phyloP scores from a whole-genome alignment of 768 basidiomycete species.

The Hemileccinum impolitum region DNA sequence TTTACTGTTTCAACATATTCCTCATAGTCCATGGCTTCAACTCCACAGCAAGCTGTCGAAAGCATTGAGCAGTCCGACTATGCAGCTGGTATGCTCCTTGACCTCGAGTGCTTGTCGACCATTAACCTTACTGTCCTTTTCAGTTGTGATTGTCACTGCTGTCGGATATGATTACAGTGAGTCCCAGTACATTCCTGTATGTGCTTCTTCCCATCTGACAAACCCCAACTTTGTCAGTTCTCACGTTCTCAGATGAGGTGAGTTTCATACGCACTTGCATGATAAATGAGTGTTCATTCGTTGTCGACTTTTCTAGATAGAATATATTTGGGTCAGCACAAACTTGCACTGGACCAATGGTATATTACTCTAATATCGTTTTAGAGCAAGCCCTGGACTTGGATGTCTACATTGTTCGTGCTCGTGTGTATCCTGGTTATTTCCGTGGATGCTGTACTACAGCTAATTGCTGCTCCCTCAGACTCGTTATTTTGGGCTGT shows the following conservation, averaged over 20 bases:
- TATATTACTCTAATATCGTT: neutral
- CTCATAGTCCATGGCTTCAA: no score
- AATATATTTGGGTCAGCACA: conserved; percentile 15
- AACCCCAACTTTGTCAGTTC: neutral
- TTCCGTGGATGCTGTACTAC: neutral
- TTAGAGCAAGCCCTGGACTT: conserved; percentile 9
- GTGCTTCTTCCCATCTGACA: neutral
- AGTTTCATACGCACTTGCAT: neutral
- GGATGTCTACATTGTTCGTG: conserved; percentile 8
- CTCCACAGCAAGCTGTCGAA: no score
- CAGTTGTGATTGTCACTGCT: conserved; percentile 1
- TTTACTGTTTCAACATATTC: no score
- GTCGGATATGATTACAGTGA: conserved; percentile 12
- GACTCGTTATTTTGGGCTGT: neutral
- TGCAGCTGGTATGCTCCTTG: no score
- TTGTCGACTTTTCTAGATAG: neutral
- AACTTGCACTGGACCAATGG: no score
- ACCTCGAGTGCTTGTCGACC: no score
- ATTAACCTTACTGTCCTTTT: neutral
- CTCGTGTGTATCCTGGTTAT: neutral
- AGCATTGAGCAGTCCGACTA: no score
- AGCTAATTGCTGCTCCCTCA: neutral
- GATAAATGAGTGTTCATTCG: neutral
- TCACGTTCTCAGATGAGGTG: conserved; percentile 12
- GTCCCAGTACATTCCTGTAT: neutral